Base-by-base conservation (phyloP, 2,329 filamentous ascomycete genomes). In the Aureobasidium uvarum region DNA sequence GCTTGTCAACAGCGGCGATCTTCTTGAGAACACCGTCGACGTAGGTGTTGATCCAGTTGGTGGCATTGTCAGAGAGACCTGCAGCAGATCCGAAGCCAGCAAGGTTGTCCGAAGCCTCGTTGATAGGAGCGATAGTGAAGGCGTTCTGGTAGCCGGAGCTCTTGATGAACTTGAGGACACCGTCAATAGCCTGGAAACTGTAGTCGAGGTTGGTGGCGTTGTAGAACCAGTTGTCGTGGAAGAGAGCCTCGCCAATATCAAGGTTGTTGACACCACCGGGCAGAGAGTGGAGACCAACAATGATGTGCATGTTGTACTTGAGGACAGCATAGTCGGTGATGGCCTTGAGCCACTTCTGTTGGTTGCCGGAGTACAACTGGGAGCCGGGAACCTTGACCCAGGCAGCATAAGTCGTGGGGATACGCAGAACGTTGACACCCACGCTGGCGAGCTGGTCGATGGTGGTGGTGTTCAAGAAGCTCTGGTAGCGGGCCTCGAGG, bases 321-420 rank as follows among this genome's bases (percentile, higher is more conserved):
- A 13, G 10, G 33, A 54, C n/a, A 20, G 50, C 50, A 38, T 54
- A 54, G 10, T 36, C 33, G 11, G 50, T 38, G n/a, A 54, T 54
- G 13, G 6, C 28, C n/a, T 23, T 54, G 10, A 54, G 33, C n/a
- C 31, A 54, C 31, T 36, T 23, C 33, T 54, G 50, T 10, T 54
- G 50, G 31, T 33, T 31, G 6, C 50, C 50, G 2, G 31, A 38
- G 11, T 38, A 54, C n/a, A 54, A 20, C 31, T 36, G 18, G 3
- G 50, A 36, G 4, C 50, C 50, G 13, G 50, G 50, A 20, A 54
- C 28, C 31, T 54, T 52, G 28, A 52, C 31, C 48, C 48, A 52
- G 10, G 48, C 76, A 69, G 48, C 48, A 13, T 52, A 52, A 4
- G 50, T 54, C 1, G 50, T 54, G 5, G 50, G 50, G n/a, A 54